Evolutionary conservation across 306 rosid species (phyloP).

Genomic region (Alnus rubra): DNA sequence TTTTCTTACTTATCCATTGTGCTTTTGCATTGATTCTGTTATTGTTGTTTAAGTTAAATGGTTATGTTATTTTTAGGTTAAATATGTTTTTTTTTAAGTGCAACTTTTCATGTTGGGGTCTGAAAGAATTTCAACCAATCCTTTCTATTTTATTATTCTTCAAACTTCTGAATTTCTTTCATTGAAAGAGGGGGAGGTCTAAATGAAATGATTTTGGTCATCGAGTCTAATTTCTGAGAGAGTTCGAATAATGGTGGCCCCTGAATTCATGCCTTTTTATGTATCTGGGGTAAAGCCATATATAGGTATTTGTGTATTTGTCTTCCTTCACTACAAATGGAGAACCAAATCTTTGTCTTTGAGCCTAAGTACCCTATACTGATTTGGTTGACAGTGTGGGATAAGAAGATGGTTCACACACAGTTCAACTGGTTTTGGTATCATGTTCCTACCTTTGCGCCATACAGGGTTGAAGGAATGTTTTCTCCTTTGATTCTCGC

Average conservation of each 20-base stretch:
- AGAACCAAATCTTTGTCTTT: slow-evolving; percentile 1
- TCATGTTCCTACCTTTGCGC: slow-evolving; percentile 87
- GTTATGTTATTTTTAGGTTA: neutral
- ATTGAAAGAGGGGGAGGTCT: neutral
- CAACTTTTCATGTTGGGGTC: neutral
- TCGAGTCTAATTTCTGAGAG: neutral
- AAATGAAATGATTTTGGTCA: neutral
- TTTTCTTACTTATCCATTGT: neutral
- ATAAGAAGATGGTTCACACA: slow-evolving; percentile 91
- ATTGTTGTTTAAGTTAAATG: neutral
- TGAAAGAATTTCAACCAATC: neutral
- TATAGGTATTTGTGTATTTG: neutral
- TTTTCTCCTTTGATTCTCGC: slow-evolving; percentile 78
- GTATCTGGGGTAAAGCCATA: slow-evolving; percentile 3
- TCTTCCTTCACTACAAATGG: slow-evolving; percentile 11
- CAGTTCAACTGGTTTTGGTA: slow-evolving; percentile 96
- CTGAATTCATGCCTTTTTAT: slow-evolving; percentile 1
- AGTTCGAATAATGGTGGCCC: neutral
- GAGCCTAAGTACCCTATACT: neutral
- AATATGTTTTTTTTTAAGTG: neutral
- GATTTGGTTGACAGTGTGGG: slow-evolving; percentile 70
- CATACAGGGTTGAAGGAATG: slow-evolving; percentile 81
- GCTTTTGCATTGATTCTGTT: slow-evolving; percentile 14
- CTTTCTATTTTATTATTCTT: neutral
- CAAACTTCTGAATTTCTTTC: neutral